Evolutionary conservation across 108 stramenopile genomes (phyloP), one percentile per base, ranked within the genome.

Genomic region (Thalassiosira profunda): DNA sequence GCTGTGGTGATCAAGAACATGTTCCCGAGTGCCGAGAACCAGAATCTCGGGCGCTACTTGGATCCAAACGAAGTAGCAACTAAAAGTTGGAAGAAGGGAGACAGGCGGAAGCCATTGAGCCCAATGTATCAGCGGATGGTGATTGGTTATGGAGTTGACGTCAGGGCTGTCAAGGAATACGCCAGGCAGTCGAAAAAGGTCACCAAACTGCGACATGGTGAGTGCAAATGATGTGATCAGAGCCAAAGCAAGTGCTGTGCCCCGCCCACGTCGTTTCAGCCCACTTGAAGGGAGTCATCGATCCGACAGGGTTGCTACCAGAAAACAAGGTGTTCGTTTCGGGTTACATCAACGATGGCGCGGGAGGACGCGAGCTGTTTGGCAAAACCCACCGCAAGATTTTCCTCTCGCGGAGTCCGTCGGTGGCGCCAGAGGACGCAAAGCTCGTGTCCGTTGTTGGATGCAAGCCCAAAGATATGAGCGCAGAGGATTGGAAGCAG

Each of bases 401-500:
- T 9, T 67, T 33, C 18, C 10, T 67, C 20, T 57, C 55, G 9
- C 56, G 66, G 28, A 70, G 69, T 42, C 75, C 75, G 11, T 56
- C 57, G 47, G 9, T 76, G 45, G 51, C 40, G 7, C 60, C 75
- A 18, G 26, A 54, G 15, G 75, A 76, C 64, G 69, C 69, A 25
- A 70, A 76, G 47, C 20, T 76, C 24, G 41, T 76, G 2, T 43
- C 42, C 36, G 75, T 76, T 5, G 25, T 76, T 0, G 37, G 58
- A 26, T 28, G 41, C 12, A 76, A 76, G 29, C 75, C 75, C 21
- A 54, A 31, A 6, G 25, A 46, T 6, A 76, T 76, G 75, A 63
- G 30, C 18, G 37, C 12, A 10, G 44, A 58, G 38, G 58, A 70
- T 23, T 76, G 75, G 75, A 23, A 62, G 10, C 18, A 20, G 12